Conservation (phyloP, 192 early-diverging fungal genomes). For the Cetraspora pellucida region DNA sequence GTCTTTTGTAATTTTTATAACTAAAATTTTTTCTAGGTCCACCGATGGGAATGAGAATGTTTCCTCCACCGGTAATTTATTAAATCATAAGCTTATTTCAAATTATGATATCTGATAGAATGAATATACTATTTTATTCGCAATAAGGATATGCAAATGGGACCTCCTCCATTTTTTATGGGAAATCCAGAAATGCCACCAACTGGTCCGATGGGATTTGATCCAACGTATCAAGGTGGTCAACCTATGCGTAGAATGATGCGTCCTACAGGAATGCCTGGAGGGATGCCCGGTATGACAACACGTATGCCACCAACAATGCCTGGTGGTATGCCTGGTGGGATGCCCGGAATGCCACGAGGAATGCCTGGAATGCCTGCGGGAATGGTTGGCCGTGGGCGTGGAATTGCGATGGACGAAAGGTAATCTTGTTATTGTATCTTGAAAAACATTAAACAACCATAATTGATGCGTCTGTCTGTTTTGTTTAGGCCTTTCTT, state of each 20-base stretch:
- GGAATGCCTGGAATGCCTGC: slow-evolving; percentile 48
- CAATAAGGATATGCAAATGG: slow-evolving; percentile 38
- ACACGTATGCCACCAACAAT: slow-evolving; percentile 35
- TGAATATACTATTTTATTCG: not conserved
- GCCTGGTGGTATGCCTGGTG: slow-evolving; percentile 39
- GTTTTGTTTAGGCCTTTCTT: slow-evolving; percentile 18
- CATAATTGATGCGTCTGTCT: not conserved
- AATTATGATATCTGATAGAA: not conserved
- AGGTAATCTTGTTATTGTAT: not conserved
- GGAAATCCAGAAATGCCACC: slow-evolving; percentile 50
- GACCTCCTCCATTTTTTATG: slow-evolving; percentile 41
- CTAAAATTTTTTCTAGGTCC: not conserved
- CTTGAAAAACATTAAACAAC: not conserved
- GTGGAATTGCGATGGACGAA: slow-evolving; percentile 40
- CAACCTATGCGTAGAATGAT: slow-evolving; percentile 33
- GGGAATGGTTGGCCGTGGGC: slow-evolving; percentile 38
- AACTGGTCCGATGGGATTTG: slow-evolving; percentile 34
- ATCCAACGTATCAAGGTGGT: slow-evolving; percentile 20
- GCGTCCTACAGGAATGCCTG: slow-evolving; percentile 40
- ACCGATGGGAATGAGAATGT: slow-evolving; percentile 34
- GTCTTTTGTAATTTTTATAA: not conserved
- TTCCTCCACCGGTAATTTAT: slow-evolving; percentile 22
- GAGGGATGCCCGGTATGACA: slow-evolving; percentile 42
- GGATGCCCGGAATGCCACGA: slow-evolving; percentile 37
- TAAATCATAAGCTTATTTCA: not conserved